A percentile compares a stretch with the other conserved stretches of the same genome.
phyloP scores from a whole-genome alignment of 257 asterid genomes.

The Leptodermis oblonga region DNA sequence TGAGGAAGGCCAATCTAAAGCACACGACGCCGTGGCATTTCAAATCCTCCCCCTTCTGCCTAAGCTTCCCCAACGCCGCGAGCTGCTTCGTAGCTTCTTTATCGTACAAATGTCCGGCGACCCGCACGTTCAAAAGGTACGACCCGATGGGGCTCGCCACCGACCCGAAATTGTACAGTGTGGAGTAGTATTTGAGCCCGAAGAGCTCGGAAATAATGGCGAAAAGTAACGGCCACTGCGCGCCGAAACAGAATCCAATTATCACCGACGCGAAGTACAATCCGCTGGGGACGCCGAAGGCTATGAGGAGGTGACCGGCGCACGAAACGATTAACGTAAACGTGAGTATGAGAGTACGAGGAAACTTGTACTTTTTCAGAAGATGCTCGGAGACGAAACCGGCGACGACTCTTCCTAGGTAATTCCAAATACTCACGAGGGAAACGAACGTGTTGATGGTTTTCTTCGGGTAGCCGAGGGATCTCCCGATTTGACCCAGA shows the following conservation, averaged over 20 bases:
- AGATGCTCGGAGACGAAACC: slow-evolving; percentile 62
- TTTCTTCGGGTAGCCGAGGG: slow-evolving; percentile 54
- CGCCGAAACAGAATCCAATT: slow-evolving; percentile 82
- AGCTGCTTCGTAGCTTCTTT: slow-evolving; percentile 62
- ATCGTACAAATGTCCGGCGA: slow-evolving; percentile 61
- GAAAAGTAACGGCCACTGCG: slow-evolving; percentile 78
- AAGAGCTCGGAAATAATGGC: slow-evolving; percentile 78
- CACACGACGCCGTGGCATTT: slow-evolving; percentile 59
- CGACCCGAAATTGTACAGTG: slow-evolving; percentile 66
- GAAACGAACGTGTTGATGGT: slow-evolving; percentile 76
- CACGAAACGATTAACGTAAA: slow-evolving; percentile 41
- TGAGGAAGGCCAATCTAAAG: slow-evolving; percentile 52
- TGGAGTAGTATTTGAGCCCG: slow-evolving; percentile 75
- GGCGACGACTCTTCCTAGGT: slow-evolving; percentile 60
- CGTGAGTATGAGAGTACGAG: slow-evolving; percentile 57
- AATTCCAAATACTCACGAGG: slow-evolving; percentile 82
- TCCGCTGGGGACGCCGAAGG: slow-evolving; percentile 53
- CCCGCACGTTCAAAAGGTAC: slow-evolving; percentile 53
- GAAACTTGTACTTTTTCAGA: slow-evolving; percentile 51
- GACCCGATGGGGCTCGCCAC: slow-evolving; percentile 80
- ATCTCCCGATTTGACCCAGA: slow-evolving; percentile 58
- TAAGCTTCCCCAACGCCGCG: slow-evolving; percentile 22
- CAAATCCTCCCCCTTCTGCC: slow-evolving; percentile 47
- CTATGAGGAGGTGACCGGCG: slow-evolving; percentile 63
- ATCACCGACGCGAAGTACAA: slow-evolving; percentile 67